These are phyloP conservation scores for Penicillium sp. DNA, from an alignment of 2,329 filamentous ascomycete genomes.

Conservation along the genomic window DNA sequence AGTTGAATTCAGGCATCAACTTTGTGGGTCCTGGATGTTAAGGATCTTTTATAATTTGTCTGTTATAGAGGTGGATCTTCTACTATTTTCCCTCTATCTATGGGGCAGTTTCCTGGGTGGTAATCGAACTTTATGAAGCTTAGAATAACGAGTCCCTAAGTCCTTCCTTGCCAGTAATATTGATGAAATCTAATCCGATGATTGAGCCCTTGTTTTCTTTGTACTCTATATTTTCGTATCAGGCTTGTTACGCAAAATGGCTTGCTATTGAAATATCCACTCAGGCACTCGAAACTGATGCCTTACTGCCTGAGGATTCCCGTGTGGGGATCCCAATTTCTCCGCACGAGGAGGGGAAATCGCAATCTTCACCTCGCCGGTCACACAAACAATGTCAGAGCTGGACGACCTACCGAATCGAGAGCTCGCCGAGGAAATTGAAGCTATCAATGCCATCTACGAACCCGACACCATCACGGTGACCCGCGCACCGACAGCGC, in stretches of 20 bases:
- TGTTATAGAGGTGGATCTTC: background rate
- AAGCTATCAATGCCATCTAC: constrained; percentile 64
- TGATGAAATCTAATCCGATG: too few relatives aligned
- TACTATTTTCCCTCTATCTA: background rate
- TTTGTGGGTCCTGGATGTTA: constrained; percentile 23
- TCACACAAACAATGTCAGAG: constrained; percentile 26
- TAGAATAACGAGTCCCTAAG: background rate
- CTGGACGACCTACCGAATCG: constrained; percentile 39
- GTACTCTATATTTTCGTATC: too few relatives aligned
- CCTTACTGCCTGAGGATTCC: constrained; percentile 27
- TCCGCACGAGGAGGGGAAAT: constrained; percentile 21
- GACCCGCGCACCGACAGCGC: constrained; percentile 32
- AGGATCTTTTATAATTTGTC: background rate
- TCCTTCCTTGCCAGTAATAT: too few relatives aligned
- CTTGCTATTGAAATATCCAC: background rate
- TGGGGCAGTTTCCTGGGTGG: background rate
- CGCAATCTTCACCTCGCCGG: constrained; percentile 16
- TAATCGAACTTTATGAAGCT: background rate
- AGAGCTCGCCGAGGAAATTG: constrained; percentile 55
- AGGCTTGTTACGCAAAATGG: background rate
- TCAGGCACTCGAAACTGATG: background rate
- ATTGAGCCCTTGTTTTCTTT: too few relatives aligned
- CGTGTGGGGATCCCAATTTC: constrained; percentile 25
- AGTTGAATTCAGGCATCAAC: constrained; percentile 11
- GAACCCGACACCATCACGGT: constrained; percentile 66